Conservation (phyloP, 352 stramenopile genomes). For the Phytopythium montanum region DNA sequence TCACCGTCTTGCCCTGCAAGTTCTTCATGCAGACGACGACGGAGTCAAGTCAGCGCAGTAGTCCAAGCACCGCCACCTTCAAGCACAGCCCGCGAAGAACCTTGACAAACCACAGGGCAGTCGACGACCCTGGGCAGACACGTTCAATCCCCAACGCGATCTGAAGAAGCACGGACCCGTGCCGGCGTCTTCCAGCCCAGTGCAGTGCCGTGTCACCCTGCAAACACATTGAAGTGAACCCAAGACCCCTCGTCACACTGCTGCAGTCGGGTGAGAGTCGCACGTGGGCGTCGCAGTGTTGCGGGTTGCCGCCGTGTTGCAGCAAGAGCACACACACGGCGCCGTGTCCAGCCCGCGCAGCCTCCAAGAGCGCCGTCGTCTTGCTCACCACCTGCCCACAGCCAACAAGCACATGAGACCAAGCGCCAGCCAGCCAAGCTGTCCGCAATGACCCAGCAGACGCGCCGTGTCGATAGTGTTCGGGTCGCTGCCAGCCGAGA, state of each 20-base stretch:
- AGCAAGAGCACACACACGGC: slow-evolving; percentile 50
- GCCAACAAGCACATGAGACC: background rate
- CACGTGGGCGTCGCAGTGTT: slow-evolving; percentile 42
- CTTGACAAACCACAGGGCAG: slow-evolving; percentile 48
- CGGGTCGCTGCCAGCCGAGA: slow-evolving; percentile 39
- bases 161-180: slow-evolving; percentile 43
- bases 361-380: slow-evolving; percentile 57
- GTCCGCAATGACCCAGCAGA: background rate
- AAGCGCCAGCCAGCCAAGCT: background rate
- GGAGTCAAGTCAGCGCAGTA: background rate
- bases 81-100: slow-evolving; percentile 16
- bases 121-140: slow-evolving; percentile 16
- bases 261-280: slow-evolving; percentile 7
- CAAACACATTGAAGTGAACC: background rate
- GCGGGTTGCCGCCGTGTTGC: slow-evolving; percentile 33
- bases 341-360: slow-evolving; percentile 44
- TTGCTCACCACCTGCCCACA: slow-evolving; percentile 31
- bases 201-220: slow-evolving; percentile 74
- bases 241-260: background rate
- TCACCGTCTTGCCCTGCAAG: slow-evolving; percentile 40
- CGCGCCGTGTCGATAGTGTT: slow-evolving; percentile 53
- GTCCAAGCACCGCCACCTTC: background rate
- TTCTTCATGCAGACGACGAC: slow-evolving; percentile 30
- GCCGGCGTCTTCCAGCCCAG: slow-evolving; percentile 51
- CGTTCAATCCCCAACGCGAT: slow-evolving; percentile 41